These are phyloP conservation scores for Vaccinium darrowii DNA, from an alignment of 148 eudicot genomes.

Conservation along the genomic window DNA sequence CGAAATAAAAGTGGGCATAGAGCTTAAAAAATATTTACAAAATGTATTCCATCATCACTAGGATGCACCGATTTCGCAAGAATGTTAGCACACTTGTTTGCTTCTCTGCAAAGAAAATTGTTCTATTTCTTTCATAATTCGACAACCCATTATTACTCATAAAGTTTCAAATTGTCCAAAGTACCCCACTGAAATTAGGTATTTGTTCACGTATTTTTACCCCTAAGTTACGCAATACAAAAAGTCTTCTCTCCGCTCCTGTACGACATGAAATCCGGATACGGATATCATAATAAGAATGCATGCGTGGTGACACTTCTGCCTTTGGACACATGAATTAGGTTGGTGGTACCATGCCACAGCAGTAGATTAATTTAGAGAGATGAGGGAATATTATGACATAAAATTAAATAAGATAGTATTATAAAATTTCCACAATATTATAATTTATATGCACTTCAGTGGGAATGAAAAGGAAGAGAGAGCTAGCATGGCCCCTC, in stretches of 20 bases:
- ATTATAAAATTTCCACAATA: background rate
- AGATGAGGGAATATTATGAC: background rate
- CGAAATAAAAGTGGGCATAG: no score
- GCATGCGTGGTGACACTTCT: constrained; percentile 1
- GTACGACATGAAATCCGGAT: background rate
- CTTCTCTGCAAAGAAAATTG: no score
- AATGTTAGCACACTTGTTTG: no score
- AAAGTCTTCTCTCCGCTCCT: background rate
- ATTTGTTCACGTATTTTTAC: background rate
- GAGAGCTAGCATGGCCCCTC: constrained; percentile 22
- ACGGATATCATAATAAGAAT: background rate
- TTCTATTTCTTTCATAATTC: no score
- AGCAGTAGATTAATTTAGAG: background rate
- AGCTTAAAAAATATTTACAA: no score
- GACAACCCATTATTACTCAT: background rate
- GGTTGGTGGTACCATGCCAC: background rate
- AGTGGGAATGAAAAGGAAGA: constrained; percentile 23
- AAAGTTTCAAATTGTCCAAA: background rate
- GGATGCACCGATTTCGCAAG: no score
- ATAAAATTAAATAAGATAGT: background rate
- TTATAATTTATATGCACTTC: constrained; percentile 5
- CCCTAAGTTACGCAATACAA: background rate
- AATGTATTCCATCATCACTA: no score
- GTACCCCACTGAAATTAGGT: background rate
- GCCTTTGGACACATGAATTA: background rate